A percentile compares a stretch with the other conserved stretches of the same genome.
These are phyloP conservation scores for Penicillium sclerotiorum DNA, from an alignment of 2,329 filamentous ascomycete genomes.

Conservation along the genomic window DNA sequence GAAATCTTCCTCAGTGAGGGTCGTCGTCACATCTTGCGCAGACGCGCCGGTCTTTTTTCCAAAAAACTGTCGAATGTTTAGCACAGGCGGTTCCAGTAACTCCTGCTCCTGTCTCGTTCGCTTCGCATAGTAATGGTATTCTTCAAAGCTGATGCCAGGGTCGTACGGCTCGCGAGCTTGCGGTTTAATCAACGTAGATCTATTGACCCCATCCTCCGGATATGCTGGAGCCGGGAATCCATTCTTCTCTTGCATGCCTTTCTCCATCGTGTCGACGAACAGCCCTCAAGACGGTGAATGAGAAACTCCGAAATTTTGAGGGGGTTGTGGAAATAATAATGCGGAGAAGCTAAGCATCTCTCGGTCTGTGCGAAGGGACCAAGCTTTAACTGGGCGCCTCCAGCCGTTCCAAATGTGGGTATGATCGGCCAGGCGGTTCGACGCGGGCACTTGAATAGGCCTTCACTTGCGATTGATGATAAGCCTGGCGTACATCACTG, in stretches of 20 bases:
- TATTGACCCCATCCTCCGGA: not conserved
- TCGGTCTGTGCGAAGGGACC: not conserved
- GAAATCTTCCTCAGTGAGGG: slow-evolving; percentile 13
- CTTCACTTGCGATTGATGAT: not conserved
- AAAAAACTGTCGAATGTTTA: slow-evolving; percentile 15
- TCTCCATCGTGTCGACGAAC: not conserved
- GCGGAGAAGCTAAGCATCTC: slow-evolving; percentile 3
- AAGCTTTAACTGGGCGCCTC: slow-evolving; percentile 1
- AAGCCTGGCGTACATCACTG: not conserved
- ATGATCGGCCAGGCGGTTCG: not conserved
- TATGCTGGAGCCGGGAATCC: not conserved
- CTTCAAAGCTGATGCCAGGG: slow-evolving; percentile 37
- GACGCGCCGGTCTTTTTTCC: slow-evolving; percentile 3
- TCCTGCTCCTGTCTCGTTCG: slow-evolving; percentile 39
- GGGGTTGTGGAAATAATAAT: not conserved
- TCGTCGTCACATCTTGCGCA: slow-evolving; percentile 11
- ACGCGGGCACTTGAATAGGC: no score
- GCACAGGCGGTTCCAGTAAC: slow-evolving; percentile 17
- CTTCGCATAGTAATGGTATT: slow-evolving; percentile 45
- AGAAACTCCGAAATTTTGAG: not conserved
- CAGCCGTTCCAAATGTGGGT: not conserved
- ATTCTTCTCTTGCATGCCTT: not conserved
- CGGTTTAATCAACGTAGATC: slow-evolving; percentile 12
- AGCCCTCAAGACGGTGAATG: not conserved
- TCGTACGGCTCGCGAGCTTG: slow-evolving; percentile 29